Evolutionary conservation across 805 yeast genomes (phyloP), one percentile per base, ranked within the genome.

Genomic region (Ogataea populi-albae): DNA sequence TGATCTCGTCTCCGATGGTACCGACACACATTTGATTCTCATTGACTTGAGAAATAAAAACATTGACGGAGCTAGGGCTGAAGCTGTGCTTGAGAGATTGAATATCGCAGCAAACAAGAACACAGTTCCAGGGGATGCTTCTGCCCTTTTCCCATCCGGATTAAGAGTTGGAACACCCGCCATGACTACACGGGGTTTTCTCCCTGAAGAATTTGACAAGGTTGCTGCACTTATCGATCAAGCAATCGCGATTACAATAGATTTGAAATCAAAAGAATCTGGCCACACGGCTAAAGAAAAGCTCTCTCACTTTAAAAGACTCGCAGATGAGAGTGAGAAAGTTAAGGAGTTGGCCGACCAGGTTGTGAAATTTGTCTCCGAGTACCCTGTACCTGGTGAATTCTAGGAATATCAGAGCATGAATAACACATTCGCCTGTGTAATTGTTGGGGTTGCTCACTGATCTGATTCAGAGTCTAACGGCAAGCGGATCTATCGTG

Each of bases 161-260:
- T 71, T 91, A 48, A 84, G 98, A 71, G 83, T 91, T 43, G 98
- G 98, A 54, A 86, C 98, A 12, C 98, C 98, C 40, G 98, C 98
- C 31, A 91, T 91, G 98, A 83, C 97, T 38, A 87, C 97, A 35
- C 81, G 98, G 70, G 97, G 96, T 30, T 82, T 91, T 57, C 77
- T 77, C 35, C 75, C 72, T 43, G 73, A 67, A 38, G 98, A 91
- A 54, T 91, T 91, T 58, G 79, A 71, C 45, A 73, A 75, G 59
- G 93, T 91, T 38, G 91, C 89, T 27, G 75, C 70, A 35, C 87
- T 75, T 69, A 85, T 91, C 55, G 85, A 84, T 58, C 65, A 68
- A 49, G 95, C 96, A 23, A 88, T 86, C 40, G 71, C 75, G 35
- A 69, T 86, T 50, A 76, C 95, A 17, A 62, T 72, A 37, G 69